phyloP scores from a whole-genome alignment of 176 grass and related monocot species.

The Eremochloa ophiuroides region DNA sequence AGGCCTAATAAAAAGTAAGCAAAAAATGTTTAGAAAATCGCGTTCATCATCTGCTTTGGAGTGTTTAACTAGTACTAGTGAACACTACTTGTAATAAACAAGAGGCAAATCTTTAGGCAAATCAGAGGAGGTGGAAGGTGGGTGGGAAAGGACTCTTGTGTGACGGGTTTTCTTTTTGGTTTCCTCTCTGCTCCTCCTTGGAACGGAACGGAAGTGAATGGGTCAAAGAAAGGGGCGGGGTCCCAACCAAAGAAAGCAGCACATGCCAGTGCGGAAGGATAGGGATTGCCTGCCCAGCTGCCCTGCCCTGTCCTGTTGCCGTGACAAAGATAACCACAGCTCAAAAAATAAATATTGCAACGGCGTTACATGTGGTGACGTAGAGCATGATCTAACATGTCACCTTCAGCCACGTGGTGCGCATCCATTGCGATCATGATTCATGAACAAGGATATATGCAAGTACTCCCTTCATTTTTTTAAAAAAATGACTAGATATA shows the following conservation, averaged over 20 bases:
- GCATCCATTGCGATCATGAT: not conserved
- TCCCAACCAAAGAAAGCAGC: conserved; percentile 26
- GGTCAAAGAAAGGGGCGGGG: conserved; percentile 39
- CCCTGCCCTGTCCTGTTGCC: not conserved
- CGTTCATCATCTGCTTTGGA: too few species aligned
- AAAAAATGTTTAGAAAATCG: too few species aligned
- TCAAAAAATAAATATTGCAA: not conserved
- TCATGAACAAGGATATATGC: not conserved
- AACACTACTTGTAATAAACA: too few species aligned
- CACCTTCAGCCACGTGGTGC: not conserved
- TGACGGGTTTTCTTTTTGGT: not conserved
- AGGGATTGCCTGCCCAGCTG: not conserved
- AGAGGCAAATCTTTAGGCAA: not conserved
- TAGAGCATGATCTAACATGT: not conserved
- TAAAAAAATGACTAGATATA: too few species aligned
- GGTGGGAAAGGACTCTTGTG: conserved; percentile 17
- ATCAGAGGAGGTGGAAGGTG: conserved; percentile 28
- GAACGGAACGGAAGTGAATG: not conserved
- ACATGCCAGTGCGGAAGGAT: conserved; percentile 22
- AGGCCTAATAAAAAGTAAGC: not conserved
- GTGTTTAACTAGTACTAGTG: too few species aligned
- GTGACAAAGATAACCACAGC: not conserved
- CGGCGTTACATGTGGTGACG: not conserved
- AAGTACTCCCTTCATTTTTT: not conserved
- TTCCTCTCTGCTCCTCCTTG: not conserved